Evolutionary conservation across 2,329 filamentous ascomycete genomes (phyloP).

Genomic region (Lithohypha guttulata): DNA sequence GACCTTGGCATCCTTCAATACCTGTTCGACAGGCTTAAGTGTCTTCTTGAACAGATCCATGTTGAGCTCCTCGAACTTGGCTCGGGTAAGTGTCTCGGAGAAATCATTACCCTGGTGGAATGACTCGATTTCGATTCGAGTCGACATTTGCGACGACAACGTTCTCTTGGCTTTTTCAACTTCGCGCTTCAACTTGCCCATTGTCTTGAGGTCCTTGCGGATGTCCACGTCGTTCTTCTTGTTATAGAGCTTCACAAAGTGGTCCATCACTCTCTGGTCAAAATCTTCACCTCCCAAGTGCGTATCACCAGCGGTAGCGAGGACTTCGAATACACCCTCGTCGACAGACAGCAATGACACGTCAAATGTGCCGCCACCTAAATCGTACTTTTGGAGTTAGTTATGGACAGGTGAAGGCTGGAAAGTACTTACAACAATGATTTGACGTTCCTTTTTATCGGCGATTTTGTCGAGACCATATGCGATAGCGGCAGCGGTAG

Average conservation of each 20-base stretch:
- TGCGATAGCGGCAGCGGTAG: slow-evolving; percentile 87
- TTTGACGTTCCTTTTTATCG: slow-evolving; percentile 63
- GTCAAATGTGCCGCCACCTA: slow-evolving; percentile 91
- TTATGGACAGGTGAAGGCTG: too few species aligned
- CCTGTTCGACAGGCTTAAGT: slow-evolving; percentile 95
- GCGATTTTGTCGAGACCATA: slow-evolving; percentile 79
- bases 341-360: slow-evolving; percentile 87
- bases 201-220: slow-evolving; percentile 89
- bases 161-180: slow-evolving; percentile 99
- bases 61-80: slow-evolving; percentile 99
- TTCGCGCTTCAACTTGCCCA: slow-evolving; percentile 99
- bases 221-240: slow-evolving; percentile 93
- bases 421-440: too few species aligned
- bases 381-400: too few species aligned
- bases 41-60: slow-evolving; percentile 99
- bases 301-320: slow-evolving; percentile 91
- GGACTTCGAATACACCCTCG: slow-evolving; percentile 84
- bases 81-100: slow-evolving; percentile 93
- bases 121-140: slow-evolving; percentile 90
- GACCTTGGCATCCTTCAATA: slow-evolving; percentile 94
- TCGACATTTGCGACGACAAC: slow-evolving; percentile 86
- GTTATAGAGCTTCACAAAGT: slow-evolving; percentile 96
- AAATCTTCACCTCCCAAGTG: slow-evolving; percentile 98
- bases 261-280: slow-evolving; percentile 92
- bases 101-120: slow-evolving; percentile 97